Evolutionary conservation across 192 early-diverging fungal species (phyloP), one percentile per base, ranked within the genome.

Genomic region (Gonapodya prolifera): DNA sequence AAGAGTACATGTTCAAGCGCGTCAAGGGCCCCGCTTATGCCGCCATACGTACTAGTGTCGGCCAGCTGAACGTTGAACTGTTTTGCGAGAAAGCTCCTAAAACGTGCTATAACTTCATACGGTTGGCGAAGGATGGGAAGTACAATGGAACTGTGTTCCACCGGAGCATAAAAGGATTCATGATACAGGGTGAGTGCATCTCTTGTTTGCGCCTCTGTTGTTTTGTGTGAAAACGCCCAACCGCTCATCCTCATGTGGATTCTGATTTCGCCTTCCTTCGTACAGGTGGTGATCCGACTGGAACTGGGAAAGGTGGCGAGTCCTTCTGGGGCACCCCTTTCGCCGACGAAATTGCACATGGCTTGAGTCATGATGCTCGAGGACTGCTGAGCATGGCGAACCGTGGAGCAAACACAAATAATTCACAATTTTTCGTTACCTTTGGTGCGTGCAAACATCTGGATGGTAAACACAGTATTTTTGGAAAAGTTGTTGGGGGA

Each of bases 371-470:
- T 79, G 87, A 91, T 30, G 89, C 83, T 30, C 87, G 94, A 30
- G 97, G 96, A 1, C 82, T 97, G 18, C 85, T 99, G 45, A 92
- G 91, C 31, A 98, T 99, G 96, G 97, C 97, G 0, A 99, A 99
- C 83, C 88, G 89, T 33, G 97, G 97, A 28, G 90, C 91, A 35
- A 87, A 94, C 70, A 98, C 96, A 29, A 99, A 99, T 80, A 84
- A 85, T 13, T 95, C 93, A 0, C 95, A 89, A 79, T 90, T 90
- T 81, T 88, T 77, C 36, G n/a, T 13, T 1, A 76, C 88, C 1
- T 87, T 80, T 75, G 70, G 77, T 30, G 76, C 83, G 8, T 80
- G 80, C 76, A 77, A 34, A 18, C 85, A 87, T 81, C 79, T 90
- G 33, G 79, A 88, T 79, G 89, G 88, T 74, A 97, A 97, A 79